phyloP scores from a whole-genome alignment of 2,329 filamentous ascomycete species.

The Sordariomycetes sp. region DNA sequence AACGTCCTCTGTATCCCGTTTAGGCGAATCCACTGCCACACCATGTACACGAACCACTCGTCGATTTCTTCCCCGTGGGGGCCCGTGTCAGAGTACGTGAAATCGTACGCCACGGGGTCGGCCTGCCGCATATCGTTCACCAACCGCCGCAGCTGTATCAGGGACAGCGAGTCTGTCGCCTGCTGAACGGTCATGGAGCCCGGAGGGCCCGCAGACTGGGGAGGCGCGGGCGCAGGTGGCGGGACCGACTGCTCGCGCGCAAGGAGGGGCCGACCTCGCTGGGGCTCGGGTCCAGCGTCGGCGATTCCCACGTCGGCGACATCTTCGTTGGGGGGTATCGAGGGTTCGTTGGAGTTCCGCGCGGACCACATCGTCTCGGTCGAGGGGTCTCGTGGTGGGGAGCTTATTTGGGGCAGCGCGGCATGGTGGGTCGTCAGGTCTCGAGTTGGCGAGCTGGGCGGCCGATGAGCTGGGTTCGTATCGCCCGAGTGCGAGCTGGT shows the following conservation, averaged over 20 bases:
- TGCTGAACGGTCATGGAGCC: conserved; percentile 13
- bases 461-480: neutral
- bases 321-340: conserved; percentile 19
- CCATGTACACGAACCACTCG: conserved; percentile 93
- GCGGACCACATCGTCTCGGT: conserved; percentile 1
- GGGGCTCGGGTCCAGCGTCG: conserved; percentile 6
- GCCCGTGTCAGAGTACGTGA: conserved; percentile 64
- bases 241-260: conserved; percentile 20
- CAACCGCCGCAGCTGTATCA: conserved; percentile 62
- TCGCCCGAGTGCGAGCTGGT: neutral
- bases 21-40: conserved; percentile 73
- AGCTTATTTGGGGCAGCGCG: neutral
- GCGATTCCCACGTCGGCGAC: conserved; percentile 29
- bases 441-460: neutral
- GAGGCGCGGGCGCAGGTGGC: conserved; percentile 12
- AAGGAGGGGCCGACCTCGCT: conserved; percentile 2
- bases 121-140: conserved; percentile 62
- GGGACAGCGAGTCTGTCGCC: conserved; percentile 58
- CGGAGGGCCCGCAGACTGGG: neutral
- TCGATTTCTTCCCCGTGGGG: conserved; percentile 80
- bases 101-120: conserved; percentile 73
- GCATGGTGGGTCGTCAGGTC: neutral
- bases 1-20: conserved; percentile 68
- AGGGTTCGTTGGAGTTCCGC: conserved; percentile 9
- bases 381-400: neutral